Conservation (phyloP, 2,329 filamentous ascomycete genomes). For the Colletotrichum navitas region DNA sequence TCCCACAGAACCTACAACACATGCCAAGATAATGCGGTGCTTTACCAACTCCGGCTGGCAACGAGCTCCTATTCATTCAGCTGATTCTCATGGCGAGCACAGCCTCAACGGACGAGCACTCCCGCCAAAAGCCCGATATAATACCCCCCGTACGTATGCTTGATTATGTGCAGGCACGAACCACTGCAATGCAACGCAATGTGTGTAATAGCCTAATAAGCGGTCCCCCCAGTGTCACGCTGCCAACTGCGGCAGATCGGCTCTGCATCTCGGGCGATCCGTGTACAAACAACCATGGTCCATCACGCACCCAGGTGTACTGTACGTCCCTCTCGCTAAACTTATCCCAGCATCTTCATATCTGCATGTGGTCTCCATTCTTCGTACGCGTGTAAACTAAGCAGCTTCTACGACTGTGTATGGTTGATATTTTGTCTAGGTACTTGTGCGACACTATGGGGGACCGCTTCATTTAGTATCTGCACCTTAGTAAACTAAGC, state of each 20-base stretch:
- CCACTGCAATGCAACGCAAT: background rate
- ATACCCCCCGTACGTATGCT: too few species aligned
- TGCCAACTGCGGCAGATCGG: slow-evolving; percentile 6
- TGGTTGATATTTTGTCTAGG: too few species aligned
- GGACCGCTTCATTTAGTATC: too few species aligned
- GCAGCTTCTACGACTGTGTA: too few species aligned
- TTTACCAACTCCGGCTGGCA: slow-evolving; percentile 25
- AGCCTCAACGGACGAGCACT: too few species aligned
- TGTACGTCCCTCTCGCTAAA: slow-evolving; percentile 31
- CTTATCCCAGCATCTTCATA: slow-evolving; percentile 12
- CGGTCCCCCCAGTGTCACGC: background rate
- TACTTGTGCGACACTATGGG: too few species aligned
- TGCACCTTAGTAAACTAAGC: too few species aligned
- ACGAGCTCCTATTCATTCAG: slow-evolving; percentile 26
- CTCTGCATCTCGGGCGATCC: slow-evolving; percentile 24
- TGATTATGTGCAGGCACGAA: slow-evolving; percentile 4
- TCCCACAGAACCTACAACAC: background rate
- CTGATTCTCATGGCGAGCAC: background rate
- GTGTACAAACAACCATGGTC: slow-evolving; percentile 21
- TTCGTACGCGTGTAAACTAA: too few species aligned
- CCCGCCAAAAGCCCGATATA: too few species aligned
- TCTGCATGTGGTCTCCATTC: background rate
- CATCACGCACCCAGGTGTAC: slow-evolving; percentile 9
- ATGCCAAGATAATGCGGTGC: background rate
- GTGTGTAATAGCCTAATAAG: accelerated